These are phyloP conservation scores for Camellia oleifera DNA, from an alignment of 179 eudicot species.

Conservation along the genomic window DNA sequence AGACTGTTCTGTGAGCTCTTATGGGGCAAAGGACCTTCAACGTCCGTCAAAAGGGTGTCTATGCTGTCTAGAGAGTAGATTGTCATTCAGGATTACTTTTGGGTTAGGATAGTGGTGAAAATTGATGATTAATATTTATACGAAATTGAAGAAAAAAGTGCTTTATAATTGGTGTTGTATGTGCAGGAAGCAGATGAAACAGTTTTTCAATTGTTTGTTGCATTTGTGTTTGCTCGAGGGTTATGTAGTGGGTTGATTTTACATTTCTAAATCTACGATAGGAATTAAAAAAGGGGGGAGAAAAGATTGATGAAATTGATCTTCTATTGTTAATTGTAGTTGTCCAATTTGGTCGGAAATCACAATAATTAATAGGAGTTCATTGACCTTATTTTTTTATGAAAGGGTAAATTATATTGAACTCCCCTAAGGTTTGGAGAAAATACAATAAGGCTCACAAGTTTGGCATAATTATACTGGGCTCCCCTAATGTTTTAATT, in stretches of 20 bases:
- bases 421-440: too few species aligned
- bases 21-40: background rate
- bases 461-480: too few species aligned
- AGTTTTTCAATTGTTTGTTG: background rate
- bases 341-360: background rate
- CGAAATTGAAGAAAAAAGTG: background rate
- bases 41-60: background rate
- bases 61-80: background rate
- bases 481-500: too few species aligned
- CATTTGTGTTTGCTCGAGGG: background rate
- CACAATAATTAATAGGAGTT: too few species aligned
- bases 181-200: background rate
- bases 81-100: background rate
- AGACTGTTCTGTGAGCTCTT: background rate
- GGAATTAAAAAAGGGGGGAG: background rate
- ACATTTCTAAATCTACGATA: background rate
- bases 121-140: background rate
- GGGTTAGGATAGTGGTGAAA: background rate
- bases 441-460: too few species aligned
- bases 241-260: background rate
- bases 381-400: too few species aligned
- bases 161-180: background rate
- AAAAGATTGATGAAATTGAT: background rate
- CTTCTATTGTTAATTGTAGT: background rate
- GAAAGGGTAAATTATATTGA: too few species aligned